Percentiles rank a stretch among this genome's conserved stretches.
Conservation (phyloP, 2,329 filamentous ascomycete species). For the Fusarium euwallaceae region DNA sequence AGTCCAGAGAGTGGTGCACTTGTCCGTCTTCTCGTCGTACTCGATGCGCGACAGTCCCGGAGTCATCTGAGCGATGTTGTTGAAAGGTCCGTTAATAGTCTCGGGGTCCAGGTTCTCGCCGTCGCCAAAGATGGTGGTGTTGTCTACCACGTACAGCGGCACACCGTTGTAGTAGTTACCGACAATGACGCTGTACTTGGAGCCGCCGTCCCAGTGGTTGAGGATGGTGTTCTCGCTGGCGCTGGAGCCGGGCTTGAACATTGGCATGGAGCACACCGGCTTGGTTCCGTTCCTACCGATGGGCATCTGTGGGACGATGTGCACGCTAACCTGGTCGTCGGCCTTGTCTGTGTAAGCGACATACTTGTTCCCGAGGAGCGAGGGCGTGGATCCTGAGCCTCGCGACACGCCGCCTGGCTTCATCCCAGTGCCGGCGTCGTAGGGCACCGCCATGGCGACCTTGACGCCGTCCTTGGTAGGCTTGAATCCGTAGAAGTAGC, state of each 20-base stretch:
- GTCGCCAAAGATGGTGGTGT: neutral
- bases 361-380: neutral
- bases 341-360: neutral
- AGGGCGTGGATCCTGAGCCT: neutral
- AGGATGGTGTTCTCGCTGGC: neutral
- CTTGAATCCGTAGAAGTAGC: neutral
- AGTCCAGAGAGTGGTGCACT: neutral
- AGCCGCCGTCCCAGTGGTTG: neutral
- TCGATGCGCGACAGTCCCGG: neutral
- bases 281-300: neutral
- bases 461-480: neutral
- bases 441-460: neutral
- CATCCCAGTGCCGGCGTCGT: neutral
- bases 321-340: neutral
- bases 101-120: neutral
- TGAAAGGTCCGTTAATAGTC: neutral
- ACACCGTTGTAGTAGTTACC: neutral
- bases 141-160: neutral
- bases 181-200: neutral
- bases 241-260: neutral
- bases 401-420: neutral
- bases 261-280: neutral
- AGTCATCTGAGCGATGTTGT: neutral
- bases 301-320: neutral
- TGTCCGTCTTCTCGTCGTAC: neutral